These are phyloP conservation scores for Kodamaea anthophila DNA, from an alignment of 1,139 yeast genomes.

Conservation along the genomic window DNA sequence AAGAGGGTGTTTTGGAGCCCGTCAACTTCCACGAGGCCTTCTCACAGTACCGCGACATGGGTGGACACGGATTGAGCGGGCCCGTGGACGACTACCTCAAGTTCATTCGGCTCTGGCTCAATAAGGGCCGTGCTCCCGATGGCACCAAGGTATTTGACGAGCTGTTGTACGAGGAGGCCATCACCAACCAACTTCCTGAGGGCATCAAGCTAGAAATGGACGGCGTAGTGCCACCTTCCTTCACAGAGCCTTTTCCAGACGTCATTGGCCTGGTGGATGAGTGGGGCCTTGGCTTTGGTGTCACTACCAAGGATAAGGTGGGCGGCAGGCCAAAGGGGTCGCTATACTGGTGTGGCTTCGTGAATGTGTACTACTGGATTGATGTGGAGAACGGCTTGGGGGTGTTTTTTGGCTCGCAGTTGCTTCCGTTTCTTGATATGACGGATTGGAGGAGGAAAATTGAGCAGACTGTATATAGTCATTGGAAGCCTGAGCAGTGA, in stretches of 20 bases:
- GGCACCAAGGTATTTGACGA: conserved; percentile 25
- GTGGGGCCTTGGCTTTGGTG: conserved; percentile 1
- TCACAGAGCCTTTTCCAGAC: too few species aligned
- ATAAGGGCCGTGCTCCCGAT: conserved; percentile 38
- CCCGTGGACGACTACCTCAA: conserved; percentile 22
- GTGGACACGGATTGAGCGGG: conserved; percentile 3
- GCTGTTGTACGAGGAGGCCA: conserved; percentile 27
- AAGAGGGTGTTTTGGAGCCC: background rate
- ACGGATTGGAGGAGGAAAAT: too few species aligned
- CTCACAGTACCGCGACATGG: conserved; percentile 22
- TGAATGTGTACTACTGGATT: conserved; percentile 29
- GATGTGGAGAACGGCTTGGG: background rate
- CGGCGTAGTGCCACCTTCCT: background rate
- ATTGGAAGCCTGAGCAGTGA: too few species aligned
- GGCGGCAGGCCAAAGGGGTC: conserved; percentile 38
- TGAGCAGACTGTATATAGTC: too few species aligned
- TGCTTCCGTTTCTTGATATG: too few species aligned
- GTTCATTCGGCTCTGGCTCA: conserved; percentile 41
- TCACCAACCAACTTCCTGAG: conserved; percentile 29
- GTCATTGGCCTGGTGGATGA: conserved; percentile 2
- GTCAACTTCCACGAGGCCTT: background rate
- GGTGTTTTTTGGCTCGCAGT: too few species aligned
- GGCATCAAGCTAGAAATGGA: conserved; percentile 9
- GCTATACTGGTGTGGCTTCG: conserved; percentile 42
- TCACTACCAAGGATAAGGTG: conserved; percentile 16